Percentiles rank a stretch among this genome's conserved stretches.
Conservation (phyloP, 164 flowering plant genomes). For the Umbilicus rupestris region DNA sequence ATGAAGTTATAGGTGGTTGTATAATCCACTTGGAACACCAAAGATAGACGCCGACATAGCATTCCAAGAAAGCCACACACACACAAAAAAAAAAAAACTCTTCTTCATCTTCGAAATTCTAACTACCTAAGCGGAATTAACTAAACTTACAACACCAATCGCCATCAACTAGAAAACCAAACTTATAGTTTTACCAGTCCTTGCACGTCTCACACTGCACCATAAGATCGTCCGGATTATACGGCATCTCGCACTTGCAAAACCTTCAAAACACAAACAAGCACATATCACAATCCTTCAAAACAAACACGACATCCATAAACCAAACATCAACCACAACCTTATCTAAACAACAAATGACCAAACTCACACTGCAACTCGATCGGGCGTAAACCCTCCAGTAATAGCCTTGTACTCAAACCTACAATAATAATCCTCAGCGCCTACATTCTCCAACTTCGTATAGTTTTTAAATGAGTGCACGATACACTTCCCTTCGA, state of each 20-base stretch:
- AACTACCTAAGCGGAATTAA: too few species aligned
- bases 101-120: too few species aligned
- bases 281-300: not conserved
- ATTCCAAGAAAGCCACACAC: too few species aligned
- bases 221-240: constrained; percentile 13
- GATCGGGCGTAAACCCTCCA: constrained; percentile 10
- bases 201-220: constrained; percentile 13
- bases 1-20: too few species aligned
- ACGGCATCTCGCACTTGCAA: constrained; percentile 15
- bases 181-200: constrained; percentile 10
- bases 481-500: constrained; percentile 11
- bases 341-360: not conserved
- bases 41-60: too few species aligned
- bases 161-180: not conserved
- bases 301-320: not conserved
- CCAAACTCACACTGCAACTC: constrained; percentile 10
- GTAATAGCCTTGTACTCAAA: constrained; percentile 13
- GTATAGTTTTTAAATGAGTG: constrained; percentile 9
- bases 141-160: too few species aligned
- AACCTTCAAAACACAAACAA: constrained; percentile 2
- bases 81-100: too few species aligned
- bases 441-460: constrained; percentile 10
- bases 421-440: constrained; percentile 11
- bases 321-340: not conserved
- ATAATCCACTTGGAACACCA: too few species aligned